phyloP scores from a whole-genome alignment of 345 rosid species.

The Eucalyptus erythrocorys region DNA sequence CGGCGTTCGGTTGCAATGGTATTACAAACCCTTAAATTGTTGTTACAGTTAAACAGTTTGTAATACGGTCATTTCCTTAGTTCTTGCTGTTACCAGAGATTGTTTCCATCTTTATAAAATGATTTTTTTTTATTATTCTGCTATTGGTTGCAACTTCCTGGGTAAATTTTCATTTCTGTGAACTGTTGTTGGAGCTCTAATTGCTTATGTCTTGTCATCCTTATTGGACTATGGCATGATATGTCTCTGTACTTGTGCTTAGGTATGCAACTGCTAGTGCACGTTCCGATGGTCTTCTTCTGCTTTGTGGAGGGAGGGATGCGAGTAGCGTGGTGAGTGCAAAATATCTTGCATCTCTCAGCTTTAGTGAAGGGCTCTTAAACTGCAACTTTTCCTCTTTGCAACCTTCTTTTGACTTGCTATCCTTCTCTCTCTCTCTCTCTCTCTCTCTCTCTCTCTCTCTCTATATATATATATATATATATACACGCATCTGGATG shows the following conservation, averaged over 20 bases:
- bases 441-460: not conserved
- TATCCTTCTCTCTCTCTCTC: not conserved
- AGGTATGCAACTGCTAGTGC: conserved; percentile 99
- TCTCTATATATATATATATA: not conserved
- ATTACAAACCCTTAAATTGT: not conserved
- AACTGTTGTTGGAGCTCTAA: not conserved
- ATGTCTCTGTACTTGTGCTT: not conserved
- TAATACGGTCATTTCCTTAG: not conserved
- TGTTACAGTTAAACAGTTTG: not conserved
- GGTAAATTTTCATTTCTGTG: not conserved
- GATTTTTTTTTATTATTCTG: not conserved
- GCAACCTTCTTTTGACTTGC: not conserved
- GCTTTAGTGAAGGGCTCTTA: not conserved
- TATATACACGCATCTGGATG: not conserved
- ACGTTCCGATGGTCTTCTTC: conserved; percentile 98
- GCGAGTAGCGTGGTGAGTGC: conserved; percentile 85
- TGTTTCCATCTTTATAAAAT: not conserved
- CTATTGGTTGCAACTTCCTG: not conserved
- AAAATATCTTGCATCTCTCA: not conserved
- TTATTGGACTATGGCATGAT: not conserved
- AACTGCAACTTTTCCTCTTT: not conserved
- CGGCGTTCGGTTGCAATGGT: not conserved
- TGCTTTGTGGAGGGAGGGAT: conserved; percentile 99
- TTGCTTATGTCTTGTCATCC: not conserved
- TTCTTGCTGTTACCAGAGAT: not conserved